These are phyloP conservation scores for Saxispiralis lemnorum DNA, from an alignment of 495 filamentous ascomycete species.

Conservation along the genomic window DNA sequence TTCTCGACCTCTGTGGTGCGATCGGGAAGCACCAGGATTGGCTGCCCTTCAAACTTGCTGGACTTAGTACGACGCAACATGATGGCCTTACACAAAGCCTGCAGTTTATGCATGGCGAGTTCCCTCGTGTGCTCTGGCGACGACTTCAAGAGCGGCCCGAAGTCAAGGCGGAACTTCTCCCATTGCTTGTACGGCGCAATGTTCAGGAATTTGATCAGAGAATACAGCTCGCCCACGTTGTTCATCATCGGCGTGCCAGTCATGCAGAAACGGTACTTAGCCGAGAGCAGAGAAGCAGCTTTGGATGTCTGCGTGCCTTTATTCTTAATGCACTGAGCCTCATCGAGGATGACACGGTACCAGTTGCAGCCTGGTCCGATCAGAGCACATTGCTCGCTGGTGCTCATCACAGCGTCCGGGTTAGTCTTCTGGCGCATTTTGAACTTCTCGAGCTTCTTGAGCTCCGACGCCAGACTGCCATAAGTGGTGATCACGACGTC, in stretches of 20 bases:
- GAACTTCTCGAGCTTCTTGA: constrained; percentile 36
- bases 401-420: constrained; percentile 16
- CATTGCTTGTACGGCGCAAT: constrained; percentile 63
- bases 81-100: constrained; percentile 65
- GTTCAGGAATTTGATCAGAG: constrained; percentile 61
- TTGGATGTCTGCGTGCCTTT: constrained; percentile 45
- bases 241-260: constrained; percentile 97
- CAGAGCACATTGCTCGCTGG: constrained; percentile 33
- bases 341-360: constrained; percentile 66
- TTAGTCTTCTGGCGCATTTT: constrained; percentile 22
- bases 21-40: constrained; percentile 57
- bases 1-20: constrained; percentile 49
- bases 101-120: constrained; percentile 46
- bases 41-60: constrained; percentile 68
- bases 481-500: constrained; percentile 88
- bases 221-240: constrained; percentile 60
- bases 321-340: constrained; percentile 92
- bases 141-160: constrained; percentile 31
- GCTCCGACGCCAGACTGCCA: constrained; percentile 56
- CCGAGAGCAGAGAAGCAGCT: constrained; percentile 42
- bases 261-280: constrained; percentile 63
- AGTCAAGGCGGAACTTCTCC: constrained; percentile 40
- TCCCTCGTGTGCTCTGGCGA: constrained; percentile 16
- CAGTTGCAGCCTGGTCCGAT: constrained; percentile 50
- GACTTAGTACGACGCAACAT: constrained; percentile 74